Base-by-base conservation (phyloP, 2,329 filamentous ascomycete genomes). In the Verticillium nubilum region DNA sequence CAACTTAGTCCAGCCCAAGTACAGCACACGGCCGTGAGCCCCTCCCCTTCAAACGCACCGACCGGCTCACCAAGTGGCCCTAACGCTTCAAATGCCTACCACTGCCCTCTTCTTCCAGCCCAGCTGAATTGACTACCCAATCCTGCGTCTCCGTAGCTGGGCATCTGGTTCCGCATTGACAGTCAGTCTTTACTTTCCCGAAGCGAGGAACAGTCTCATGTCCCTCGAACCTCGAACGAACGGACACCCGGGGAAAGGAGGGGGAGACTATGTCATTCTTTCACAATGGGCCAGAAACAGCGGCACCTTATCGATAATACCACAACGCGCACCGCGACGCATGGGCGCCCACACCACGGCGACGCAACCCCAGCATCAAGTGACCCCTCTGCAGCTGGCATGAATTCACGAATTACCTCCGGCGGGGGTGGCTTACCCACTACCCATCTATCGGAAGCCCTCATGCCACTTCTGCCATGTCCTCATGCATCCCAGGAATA, bases 281-380 rank as follows among this genome's bases (percentile, higher is more conserved):
- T 19, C n/a, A n/a, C n/a, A n/a, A 33, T 17, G 19, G 54, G 47
- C 19, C 33, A 17, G 23, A 35, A 31, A 42, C 23, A n/a, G 52
- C 60, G 61, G 60, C 58, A 60, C 52, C 60, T 62, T 60, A 58
- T 60, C 60, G 58, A 62, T 62, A 59, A 58, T 55, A 52, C 17
- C 9, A 15, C n/a, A 31, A 31, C 29, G 29, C 29, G 29, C 19
- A 12, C 13, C n/a, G 42, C 42, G 42, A n/a, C 42, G 37, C 37
- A 47, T 5, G 37, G 37, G n/a, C 37, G n/a, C 37, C n/a, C 19
- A 23, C n/a, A 47, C 42, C n/a, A n/a, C 19, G n/a, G 10, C 19
- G 23, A 10, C 19, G 7, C 19, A 23, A 17, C 35, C 42, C 42
- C 19, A n/a, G 5, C 42, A 47, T 47, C 42, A 47, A 47, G 42